Evolutionary conservation across 768 basidiomycete species (phyloP).

Genomic region (Peribolospora baueri): DNA sequence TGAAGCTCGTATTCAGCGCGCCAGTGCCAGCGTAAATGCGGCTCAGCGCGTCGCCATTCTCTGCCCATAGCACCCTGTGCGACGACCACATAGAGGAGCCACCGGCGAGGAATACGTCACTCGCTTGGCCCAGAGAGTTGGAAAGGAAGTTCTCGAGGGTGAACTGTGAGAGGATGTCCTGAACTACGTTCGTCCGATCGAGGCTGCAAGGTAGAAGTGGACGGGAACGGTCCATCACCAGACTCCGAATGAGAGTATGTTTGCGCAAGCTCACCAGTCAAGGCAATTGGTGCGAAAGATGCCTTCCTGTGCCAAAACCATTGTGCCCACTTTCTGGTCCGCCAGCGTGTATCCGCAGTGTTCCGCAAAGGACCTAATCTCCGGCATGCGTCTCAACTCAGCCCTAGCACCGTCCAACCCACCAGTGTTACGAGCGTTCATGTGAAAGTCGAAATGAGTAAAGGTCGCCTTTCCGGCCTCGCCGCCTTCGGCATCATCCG

Average conservation of each 20-base stretch:
- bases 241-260: neutral
- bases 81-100: neutral
- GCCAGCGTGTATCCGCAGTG: slow-evolving; percentile 11
- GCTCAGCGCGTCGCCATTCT: slow-evolving; percentile 78
- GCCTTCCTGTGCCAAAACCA: slow-evolving; percentile 71
- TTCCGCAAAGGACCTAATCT: slow-evolving; percentile 9
- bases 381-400: slow-evolving; percentile 30
- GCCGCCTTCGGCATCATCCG: slow-evolving; percentile 17
- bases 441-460: slow-evolving; percentile 87
- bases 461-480: slow-evolving; percentile 17
- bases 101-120: slow-evolving; percentile 18
- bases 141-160: slow-evolving; percentile 59
- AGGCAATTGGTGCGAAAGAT: slow-evolving; percentile 85
- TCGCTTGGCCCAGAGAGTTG: slow-evolving; percentile 41
- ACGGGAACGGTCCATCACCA: neutral
- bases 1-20: slow-evolving; percentile 83
- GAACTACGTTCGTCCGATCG: slow-evolving; percentile 90
- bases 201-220: slow-evolving; percentile 29
- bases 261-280: slow-evolving; percentile 41
- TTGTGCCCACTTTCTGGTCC: slow-evolving; percentile 15
- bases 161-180: slow-evolving; percentile 71
- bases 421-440: slow-evolving; percentile 37
- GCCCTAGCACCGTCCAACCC: slow-evolving; percentile 69
- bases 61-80: slow-evolving; percentile 38
- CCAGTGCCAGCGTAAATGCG: slow-evolving; percentile 66